Percentiles rank a stretch among this genome's conserved stretches.
phyloP scores from a whole-genome alignment of 2,329 filamentous ascomycete genomes.

The Xylariaceae sp. region DNA sequence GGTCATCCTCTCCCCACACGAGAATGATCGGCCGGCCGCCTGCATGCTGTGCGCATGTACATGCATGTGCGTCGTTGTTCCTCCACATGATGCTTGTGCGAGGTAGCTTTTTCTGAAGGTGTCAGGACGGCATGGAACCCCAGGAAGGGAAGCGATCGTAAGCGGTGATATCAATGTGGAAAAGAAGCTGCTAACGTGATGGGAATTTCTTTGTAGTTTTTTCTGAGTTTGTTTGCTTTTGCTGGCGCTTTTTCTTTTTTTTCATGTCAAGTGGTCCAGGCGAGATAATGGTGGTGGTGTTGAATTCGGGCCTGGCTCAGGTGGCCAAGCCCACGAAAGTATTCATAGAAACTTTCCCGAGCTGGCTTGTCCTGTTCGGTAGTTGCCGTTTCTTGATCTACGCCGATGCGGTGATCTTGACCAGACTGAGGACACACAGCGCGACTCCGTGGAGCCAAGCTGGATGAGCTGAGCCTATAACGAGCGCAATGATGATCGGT shows the following conservation, averaged over 20 bases:
- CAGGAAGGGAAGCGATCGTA: slow-evolving; percentile 2
- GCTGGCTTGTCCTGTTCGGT: background rate
- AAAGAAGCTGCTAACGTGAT: background rate
- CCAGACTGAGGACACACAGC: background rate
- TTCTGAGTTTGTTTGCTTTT: background rate
- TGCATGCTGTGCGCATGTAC: background rate
- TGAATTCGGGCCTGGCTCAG: background rate
- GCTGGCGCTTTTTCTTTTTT: slow-evolving; percentile 1
- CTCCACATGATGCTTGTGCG: background rate
- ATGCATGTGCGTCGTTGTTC: background rate
- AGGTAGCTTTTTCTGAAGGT: background rate
- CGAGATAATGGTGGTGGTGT: background rate
- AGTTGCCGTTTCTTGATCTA: background rate
- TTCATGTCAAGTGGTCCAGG: background rate
- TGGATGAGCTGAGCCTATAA: background rate
- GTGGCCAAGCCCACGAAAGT: background rate
- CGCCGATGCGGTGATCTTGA: background rate
- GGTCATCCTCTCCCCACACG: background rate
- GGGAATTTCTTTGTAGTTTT: background rate
- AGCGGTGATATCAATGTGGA: background rate
- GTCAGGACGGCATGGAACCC: slow-evolving; percentile 6
- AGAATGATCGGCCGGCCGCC: background rate
- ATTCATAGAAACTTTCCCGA: background rate
- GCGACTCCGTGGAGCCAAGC: background rate
- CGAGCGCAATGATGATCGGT: background rate